Evolutionary conservation across 371 early-diverging fungal species (phyloP).

Genomic region (Nematocida homosporus): DNA sequence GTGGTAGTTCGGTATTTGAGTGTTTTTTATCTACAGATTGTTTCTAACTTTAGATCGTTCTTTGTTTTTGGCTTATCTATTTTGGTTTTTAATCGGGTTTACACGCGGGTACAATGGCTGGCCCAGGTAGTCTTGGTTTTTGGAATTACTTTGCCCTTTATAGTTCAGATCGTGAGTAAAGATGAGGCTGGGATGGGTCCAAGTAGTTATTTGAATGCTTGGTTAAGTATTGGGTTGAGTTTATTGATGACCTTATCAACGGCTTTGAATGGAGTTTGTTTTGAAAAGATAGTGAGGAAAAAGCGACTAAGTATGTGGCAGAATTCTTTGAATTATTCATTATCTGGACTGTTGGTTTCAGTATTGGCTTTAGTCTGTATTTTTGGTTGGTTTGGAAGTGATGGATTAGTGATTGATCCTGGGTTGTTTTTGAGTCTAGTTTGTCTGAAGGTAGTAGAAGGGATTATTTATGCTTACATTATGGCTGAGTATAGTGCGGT

Average conservation of each 20-base stretch:
- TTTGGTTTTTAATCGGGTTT: conserved; percentile 8
- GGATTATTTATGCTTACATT: not conserved
- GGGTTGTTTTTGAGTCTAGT: not conserved
- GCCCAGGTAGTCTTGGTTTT: conserved; percentile 12
- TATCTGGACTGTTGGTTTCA: conserved; percentile 11
- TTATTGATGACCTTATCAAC: conserved; percentile 3
- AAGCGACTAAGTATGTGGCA: not conserved
- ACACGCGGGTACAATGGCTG: conserved; percentile 3
- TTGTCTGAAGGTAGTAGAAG: not conserved
- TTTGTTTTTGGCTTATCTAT: conserved; percentile 46
- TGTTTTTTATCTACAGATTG: conserved; percentile 12
- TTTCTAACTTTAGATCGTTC: conserved; percentile 12
- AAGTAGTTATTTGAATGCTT: not conserved
- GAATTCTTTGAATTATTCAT: conserved; percentile 27
- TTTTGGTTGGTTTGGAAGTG: not conserved
- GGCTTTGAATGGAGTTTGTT: conserved; percentile 13
- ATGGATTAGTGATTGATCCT: not conserved
- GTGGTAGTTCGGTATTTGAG: not conserved
- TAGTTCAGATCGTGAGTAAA: not conserved
- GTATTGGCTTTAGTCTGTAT: not conserved
- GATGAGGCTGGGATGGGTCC: not conserved
- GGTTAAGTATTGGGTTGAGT: not conserved
- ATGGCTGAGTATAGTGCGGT: not conserved
- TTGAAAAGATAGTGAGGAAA: conserved; percentile 22
- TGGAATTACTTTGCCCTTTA: conserved; percentile 25